Evolutionary conservation across 306 rosid species (phyloP), one percentile per base, ranked within the genome.

Genomic region (Quercus alba): DNA sequence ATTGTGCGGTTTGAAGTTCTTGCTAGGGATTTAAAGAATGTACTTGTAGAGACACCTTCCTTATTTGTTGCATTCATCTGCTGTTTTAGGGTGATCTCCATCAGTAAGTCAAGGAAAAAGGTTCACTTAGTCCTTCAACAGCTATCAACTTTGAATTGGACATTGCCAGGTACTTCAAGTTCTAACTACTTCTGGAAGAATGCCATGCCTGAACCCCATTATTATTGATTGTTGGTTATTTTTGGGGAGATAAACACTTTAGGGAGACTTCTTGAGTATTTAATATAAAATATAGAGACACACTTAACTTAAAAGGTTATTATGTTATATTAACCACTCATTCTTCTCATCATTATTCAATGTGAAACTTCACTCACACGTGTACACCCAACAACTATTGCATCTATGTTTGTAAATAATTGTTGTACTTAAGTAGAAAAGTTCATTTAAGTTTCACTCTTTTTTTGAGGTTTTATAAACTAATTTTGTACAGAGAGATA

Each of bases 81-180:
- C 71, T 81, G 49, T 75, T 84, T 17, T 83, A 94, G 99, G 97
- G 98, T 55, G 98, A 94, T 87, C 97, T 91, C 85, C 97, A 94
- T 83, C 92, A 89, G 33, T 86, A 90, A 86, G 97, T 94, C 68
- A 94, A 94, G 90, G 98, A 91, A 19, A 94, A 86, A 86, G 91
- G 98, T 71, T 75, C 92, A 10, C 90, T 94, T 67, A 90, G 85
- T 85, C 90, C 95, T 77, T 76, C 88, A 75, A 86, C 88, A 26
- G 98, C 97, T 59, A 31, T 94, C 82, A 90, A 80, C 80, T 94
- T 94, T 86, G 97, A 90, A 68, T 75, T 91, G 89, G 98, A 90
- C 86, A 94, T 94, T 17, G 98, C 98, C 76, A 86, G 97, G 94
- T 94, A 82, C 18, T 41, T 10, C 23, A 30, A 21, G 8, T 77